Evolutionary conservation across 148 eudicot genomes (phyloP).

Genomic region (Nepenthes mirabilis): DNA sequence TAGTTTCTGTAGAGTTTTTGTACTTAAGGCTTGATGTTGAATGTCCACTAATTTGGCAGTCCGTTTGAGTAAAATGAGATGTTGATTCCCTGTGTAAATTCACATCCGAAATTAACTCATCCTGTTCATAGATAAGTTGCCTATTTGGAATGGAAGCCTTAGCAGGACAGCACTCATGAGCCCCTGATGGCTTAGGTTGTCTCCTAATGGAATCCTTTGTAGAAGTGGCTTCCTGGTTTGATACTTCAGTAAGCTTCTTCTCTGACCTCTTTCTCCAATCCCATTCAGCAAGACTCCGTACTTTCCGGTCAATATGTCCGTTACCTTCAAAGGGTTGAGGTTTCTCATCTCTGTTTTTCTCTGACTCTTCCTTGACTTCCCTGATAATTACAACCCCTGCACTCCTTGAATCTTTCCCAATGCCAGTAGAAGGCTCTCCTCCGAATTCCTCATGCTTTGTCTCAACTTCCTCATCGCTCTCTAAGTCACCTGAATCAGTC

Average conservation of each 20-base stretch:
- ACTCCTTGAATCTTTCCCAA: slow-evolving; percentile 17
- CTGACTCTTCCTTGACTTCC: slow-evolving; percentile 16
- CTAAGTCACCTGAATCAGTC: slow-evolving; percentile 37
- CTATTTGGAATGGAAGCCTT: slow-evolving; percentile 21
- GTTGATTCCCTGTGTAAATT: slow-evolving; percentile 23
- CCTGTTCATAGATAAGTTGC: slow-evolving; percentile 16
- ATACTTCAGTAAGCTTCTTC: slow-evolving; percentile 59
- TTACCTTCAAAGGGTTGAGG: slow-evolving; percentile 13
- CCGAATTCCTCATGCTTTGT: slow-evolving; percentile 19
- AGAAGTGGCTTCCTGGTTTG: slow-evolving; percentile 18
- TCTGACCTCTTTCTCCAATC: slow-evolving; percentile 71
- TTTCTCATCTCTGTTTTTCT: slow-evolving; percentile 15
- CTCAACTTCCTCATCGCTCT: slow-evolving; percentile 32
- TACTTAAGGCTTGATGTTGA: neutral
- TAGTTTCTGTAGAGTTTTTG: slow-evolving; percentile 14
- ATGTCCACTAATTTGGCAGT: slow-evolving; percentile 5
- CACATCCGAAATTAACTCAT: slow-evolving; percentile 13
- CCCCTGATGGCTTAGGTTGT: slow-evolving; percentile 14
- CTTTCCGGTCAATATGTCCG: slow-evolving; percentile 9
- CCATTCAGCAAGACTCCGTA: slow-evolving; percentile 23
- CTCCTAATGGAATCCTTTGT: slow-evolving; percentile 14
- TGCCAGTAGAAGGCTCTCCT: slow-evolving; percentile 22
- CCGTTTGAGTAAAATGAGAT: slow-evolving; percentile 8
- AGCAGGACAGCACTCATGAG: slow-evolving; percentile 15
- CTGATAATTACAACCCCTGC: slow-evolving; percentile 23